Conservation (phyloP, 257 asterid genomes). For the Penstemon eatonii region DNA sequence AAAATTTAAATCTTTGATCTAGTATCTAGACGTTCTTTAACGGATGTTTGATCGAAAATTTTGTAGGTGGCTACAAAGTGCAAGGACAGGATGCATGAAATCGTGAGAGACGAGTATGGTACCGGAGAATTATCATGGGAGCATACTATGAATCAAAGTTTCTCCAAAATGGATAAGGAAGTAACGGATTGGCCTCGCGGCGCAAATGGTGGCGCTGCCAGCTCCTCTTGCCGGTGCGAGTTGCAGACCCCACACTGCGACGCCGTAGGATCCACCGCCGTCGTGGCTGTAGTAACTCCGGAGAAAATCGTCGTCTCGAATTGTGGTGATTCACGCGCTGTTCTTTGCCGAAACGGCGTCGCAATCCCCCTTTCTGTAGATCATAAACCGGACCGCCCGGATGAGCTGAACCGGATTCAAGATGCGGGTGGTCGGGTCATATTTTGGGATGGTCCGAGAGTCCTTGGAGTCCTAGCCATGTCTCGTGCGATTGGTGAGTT, state of each 20-base stretch:
- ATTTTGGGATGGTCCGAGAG: slow-evolving; percentile 91
- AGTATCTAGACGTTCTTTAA: no score
- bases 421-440: slow-evolving; percentile 96
- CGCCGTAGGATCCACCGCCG: slow-evolving; percentile 98
- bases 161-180: slow-evolving; percentile 77
- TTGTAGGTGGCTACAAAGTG: slow-evolving; percentile 82
- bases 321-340: slow-evolving; percentile 98
- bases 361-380: slow-evolving; percentile 85
- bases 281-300: slow-evolving; percentile 71
- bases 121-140: slow-evolving; percentile 56
- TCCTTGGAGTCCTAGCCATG: slow-evolving; percentile 90
- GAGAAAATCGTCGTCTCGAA: slow-evolving; percentile 78
- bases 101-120: slow-evolving; percentile 59
- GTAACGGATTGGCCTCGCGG: slow-evolving; percentile 44
- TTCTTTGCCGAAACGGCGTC: slow-evolving; percentile 80
- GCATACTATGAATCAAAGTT: slow-evolving; percentile 52
- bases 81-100: slow-evolving; percentile 88
- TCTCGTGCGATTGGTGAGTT: slow-evolving; percentile 70
- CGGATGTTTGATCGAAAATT: no score
- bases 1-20: no score
- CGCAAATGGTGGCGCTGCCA: slow-evolving; percentile 11
- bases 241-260: slow-evolving; percentile 87
- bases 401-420: slow-evolving; percentile 74
- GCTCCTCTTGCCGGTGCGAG: slow-evolving; percentile 77
- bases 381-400: slow-evolving; percentile 96